Percentiles rank a stretch among this genome's conserved stretches.
Evolutionary conservation across 495 filamentous ascomycete genomes (phyloP).

Genomic region (Margaritispora aquatica): DNA sequence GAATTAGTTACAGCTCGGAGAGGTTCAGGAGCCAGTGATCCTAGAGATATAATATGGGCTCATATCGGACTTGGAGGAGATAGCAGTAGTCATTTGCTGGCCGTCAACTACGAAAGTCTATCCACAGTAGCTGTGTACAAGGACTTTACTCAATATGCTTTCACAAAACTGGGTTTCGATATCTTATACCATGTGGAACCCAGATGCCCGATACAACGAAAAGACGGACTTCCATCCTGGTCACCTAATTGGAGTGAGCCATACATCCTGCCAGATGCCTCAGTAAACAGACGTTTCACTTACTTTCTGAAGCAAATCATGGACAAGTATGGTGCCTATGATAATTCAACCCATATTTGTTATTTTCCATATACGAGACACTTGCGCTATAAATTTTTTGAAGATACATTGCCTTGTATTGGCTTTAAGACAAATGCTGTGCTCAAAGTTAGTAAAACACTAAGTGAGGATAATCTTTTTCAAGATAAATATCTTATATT

Average conservation of each 20-base stretch:
- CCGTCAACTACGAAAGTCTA: not conserved
- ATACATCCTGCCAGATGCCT: not conserved
- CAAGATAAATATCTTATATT: too few relatives aligned
- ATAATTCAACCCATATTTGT: too few relatives aligned
- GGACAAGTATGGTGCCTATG: not conserved
- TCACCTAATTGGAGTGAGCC: not conserved
- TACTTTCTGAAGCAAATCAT: not conserved
- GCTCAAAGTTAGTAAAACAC: too few relatives aligned
- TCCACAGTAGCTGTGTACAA: not conserved
- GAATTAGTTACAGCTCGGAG: not conserved
- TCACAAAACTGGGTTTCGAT: not conserved
- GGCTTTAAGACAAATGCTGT: too few relatives aligned
- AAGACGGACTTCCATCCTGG: not conserved
- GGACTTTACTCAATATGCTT: not conserved
- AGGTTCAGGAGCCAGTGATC: not conserved
- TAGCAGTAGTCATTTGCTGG: not conserved
- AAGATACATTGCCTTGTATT: too few relatives aligned
- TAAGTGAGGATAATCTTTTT: too few relatives aligned
- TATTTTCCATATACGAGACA: too few relatives aligned
- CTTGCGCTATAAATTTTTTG: too few relatives aligned
- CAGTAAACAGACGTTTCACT: too few relatives aligned
- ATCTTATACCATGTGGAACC: not conserved
- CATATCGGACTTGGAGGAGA: not conserved
- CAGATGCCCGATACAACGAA: not conserved
- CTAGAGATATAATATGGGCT: not conserved